Base-by-base conservation (phyloP, 139 green algal species). In the Chlamydomonas sphaeroides region DNA sequence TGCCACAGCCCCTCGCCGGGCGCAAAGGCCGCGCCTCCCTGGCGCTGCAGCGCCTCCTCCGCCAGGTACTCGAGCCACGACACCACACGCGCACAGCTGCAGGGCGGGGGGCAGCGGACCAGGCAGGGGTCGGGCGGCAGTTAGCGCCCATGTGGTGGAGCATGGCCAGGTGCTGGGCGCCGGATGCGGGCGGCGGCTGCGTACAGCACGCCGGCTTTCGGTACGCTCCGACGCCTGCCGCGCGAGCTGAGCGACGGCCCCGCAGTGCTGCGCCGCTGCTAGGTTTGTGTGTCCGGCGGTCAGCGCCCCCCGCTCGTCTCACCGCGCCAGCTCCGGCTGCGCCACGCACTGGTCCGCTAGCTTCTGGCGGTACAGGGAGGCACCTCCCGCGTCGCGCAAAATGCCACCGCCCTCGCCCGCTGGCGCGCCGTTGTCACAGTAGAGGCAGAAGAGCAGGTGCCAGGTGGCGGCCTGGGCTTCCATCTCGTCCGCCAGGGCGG, bases 51-150 rank as follows among this genome's bases (percentile, higher is more conserved):
- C 5, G 39, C 45, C 4, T 89, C 85, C 2, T 88, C 92, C 8
- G 92, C 88, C 33, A 93, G 79, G 18, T 68, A 86, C 84, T 96
- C 93, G 65, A 96, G 86, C 93, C 93, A 96, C 3, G 85, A 69
- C 56, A 96, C 91, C 20, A 93, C 91, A 30, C 89, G 84, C 2
- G 88, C 93, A 61, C 84, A 89, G 82, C 90, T 92, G 84, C 5
- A 28, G 65, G 38, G 3, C 28, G 5, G 67, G 20, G 32, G n/a
- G n/a, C n/a, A n/a, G n/a, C n/a, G n/a, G n/a, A n/a, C n/a, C n/a
- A n/a, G n/a, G n/a, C n/a, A n/a, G n/a, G n/a, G n/a, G n/a, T n/a
- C n/a, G n/a, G n/a, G 32, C 14, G 62, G 14, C 8, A 36, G 15
- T 14, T 14, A 51, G 45, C 45, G 14, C 45, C 10, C 45, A n/a